These are phyloP conservation scores for Colletotrichum plurivorum DNA, from an alignment of 2,329 filamentous ascomycete genomes.

Conservation along the genomic window DNA sequence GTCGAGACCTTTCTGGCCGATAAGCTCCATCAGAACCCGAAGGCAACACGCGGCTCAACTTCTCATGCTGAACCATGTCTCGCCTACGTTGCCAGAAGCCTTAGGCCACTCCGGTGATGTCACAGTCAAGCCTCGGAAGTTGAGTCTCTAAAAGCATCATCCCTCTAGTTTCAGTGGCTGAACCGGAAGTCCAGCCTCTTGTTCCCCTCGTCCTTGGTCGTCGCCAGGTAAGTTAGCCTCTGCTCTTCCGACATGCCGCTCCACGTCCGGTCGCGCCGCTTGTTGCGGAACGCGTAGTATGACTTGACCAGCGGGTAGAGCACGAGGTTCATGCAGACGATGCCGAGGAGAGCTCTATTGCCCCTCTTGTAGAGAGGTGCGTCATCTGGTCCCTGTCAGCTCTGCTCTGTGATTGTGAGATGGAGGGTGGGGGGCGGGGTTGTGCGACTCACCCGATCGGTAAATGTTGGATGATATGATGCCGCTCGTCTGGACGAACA, in stretches of 20 bases:
- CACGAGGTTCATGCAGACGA: slow-evolving; percentile 63
- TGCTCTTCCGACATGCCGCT: slow-evolving; percentile 58
- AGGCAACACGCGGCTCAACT: too few species aligned
- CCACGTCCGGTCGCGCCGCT: slow-evolving; percentile 60
- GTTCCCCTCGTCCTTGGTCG: slow-evolving; percentile 60
- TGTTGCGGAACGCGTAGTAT: slow-evolving; percentile 67
- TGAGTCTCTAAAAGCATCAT: too few species aligned
- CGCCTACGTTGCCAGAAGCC: too few species aligned
- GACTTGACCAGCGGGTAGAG: slow-evolving; percentile 64
- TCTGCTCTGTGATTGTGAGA: not conserved
- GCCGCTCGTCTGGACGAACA: slow-evolving; percentile 51
- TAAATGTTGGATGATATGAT: slow-evolving; percentile 59
- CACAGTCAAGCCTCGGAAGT: too few species aligned
- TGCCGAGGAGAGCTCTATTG: slow-evolving; percentile 64
- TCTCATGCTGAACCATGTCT: too few species aligned
- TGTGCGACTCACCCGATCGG: slow-evolving; percentile 43
- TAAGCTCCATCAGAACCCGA: too few species aligned
- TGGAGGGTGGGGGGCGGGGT: too few species aligned
- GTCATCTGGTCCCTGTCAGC: slow-evolving; percentile 44
- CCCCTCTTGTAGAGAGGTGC: slow-evolving; percentile 54
- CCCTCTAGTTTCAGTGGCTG: not conserved
- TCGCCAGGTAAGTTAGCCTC: slow-evolving; percentile 49
- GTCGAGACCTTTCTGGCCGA: too few species aligned
- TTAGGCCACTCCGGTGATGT: too few species aligned
- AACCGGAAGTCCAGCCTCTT: slow-evolving; percentile 57